Percentiles rank a stretch among this genome's conserved stretches.
Conservation (phyloP, 2,329 filamentous ascomycete species). For the Ceratocystis eucalypticola region DNA sequence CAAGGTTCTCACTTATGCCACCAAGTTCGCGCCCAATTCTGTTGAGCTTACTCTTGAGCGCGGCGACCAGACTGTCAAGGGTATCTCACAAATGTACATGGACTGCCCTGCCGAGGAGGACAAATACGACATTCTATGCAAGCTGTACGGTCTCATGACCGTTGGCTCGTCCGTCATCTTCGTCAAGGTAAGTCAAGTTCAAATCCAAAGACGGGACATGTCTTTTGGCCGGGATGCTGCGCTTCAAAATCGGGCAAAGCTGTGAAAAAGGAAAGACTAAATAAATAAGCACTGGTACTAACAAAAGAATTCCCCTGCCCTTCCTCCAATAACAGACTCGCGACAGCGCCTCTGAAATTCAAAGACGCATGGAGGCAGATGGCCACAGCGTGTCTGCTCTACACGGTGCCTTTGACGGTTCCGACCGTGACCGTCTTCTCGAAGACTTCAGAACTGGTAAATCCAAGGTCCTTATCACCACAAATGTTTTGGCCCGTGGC, state of each 20-base stretch:
- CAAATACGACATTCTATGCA: slow-evolving; percentile 80
- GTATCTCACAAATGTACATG: slow-evolving; percentile 95
- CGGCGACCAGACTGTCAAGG: slow-evolving; percentile 87
- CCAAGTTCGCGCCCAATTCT: slow-evolving; percentile 69
- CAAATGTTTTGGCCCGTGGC: slow-evolving; percentile 88
- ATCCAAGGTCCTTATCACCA: slow-evolving; percentile 94
- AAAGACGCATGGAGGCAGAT: slow-evolving; percentile 71
- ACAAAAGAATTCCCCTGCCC: background rate
- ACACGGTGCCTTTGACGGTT: slow-evolving; percentile 75
- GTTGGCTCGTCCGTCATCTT: slow-evolving; percentile 98
- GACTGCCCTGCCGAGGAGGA: slow-evolving; percentile 71
- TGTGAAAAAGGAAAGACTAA: background rate
- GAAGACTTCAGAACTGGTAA: slow-evolving; percentile 73
- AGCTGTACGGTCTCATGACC: slow-evolving; percentile 91
- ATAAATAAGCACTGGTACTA: background rate
- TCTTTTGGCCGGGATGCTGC: background rate
- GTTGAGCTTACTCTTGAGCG: slow-evolving; percentile 79
- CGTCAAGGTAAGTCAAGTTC: slow-evolving; percentile 52
- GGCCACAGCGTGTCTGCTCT: slow-evolving; percentile 86
- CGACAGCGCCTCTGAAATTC: slow-evolving; percentile 71
- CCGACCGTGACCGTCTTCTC: slow-evolving; percentile 69
- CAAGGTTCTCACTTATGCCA: slow-evolving; percentile 71
- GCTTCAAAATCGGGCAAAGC: background rate
- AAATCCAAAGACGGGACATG: background rate
- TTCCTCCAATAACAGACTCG: slow-evolving; percentile 46